Evolutionary conservation across 2,329 filamentous ascomycete species (phyloP), one percentile per base, ranked within the genome.

Genomic region (Conoideocrella luteorostrata): DNA sequence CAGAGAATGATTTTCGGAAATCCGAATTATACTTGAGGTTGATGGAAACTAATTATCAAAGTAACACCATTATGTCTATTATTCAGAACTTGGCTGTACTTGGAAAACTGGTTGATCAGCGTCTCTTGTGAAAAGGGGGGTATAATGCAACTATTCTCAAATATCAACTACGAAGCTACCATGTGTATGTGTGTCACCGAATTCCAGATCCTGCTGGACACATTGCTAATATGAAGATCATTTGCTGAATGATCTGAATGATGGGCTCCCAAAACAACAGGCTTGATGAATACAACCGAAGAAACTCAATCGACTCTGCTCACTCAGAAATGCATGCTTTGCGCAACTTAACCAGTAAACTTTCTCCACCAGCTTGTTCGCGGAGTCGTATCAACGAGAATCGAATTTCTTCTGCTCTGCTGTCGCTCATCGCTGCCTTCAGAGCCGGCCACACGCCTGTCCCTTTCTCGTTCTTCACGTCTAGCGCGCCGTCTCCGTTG

Each of bases 331-430:
- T 22, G 35, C 29, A 45, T 9, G 38, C 33, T 32, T 33, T 37
- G 32, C 30, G 20, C 13, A 11, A n/a, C 13, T 58, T 49, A 65
- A 42, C 69, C 68, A 5, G 70, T 71, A 41, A 78, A 58, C 64
- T 78, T 78, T 63, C 65, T 75, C 77, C 77, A 80, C 76, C 77
- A 79, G 50, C 74, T 78, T 48, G 70, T 76, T 45, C 74, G 65
- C 17, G 74, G 74, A 11, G 72, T 65, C 32, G 59, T 28, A n/a
- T 75, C 72, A 49, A 66, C 64, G 40, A 70, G 68, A 18, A 65
- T 54, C 17, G 67, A 65, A 32, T 63, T 60, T 17, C 69, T 68
- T 18, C 63, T 62, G 35, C 59, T 62, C 36, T 66, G 65, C 21
- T 68, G 63, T 28, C 68, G 64, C 47, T 72, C 70, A 33, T 70